Conservation (phyloP, 1,284 basidiomycete genomes). For the Cerrena zonata region DNA sequence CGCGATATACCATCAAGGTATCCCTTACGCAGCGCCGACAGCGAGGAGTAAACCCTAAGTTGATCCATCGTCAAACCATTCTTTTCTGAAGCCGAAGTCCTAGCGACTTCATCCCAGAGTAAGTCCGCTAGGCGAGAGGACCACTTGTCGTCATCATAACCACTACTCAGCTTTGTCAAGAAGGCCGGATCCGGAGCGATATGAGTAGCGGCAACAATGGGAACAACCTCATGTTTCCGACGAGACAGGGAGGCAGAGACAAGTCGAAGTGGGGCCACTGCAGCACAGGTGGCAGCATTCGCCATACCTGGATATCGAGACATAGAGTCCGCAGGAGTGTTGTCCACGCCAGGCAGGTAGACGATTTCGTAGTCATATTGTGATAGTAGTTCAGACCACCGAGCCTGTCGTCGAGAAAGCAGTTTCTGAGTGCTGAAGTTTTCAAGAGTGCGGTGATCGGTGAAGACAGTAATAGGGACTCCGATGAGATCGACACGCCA, state of each 20-base stretch:
- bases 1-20: neutral
- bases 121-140: neutral
- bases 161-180: neutral
- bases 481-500: conserved; percentile 33
- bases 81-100: no score
- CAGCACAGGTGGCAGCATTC: neutral
- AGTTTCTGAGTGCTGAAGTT: conserved; percentile 32
- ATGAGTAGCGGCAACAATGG: no score
- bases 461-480: conserved; percentile 27
- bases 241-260: no score
- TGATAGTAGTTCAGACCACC: conserved; percentile 33
- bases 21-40: neutral
- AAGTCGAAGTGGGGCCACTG: no score
- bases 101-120: neutral
- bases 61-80: neutral
- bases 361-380: conserved; percentile 32
- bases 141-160: conserved; percentile 1
- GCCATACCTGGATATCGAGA: conserved; percentile 19
- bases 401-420: conserved; percentile 28
- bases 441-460: conserved; percentile 36
- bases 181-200: conserved; percentile 1
- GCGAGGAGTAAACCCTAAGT: neutral
- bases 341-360: conserved; percentile 34
- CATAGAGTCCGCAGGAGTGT: conserved; percentile 32
- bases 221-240: neutral